phyloP scores from a whole-genome alignment of 176 grass and related monocot genomes.

The Cocos nucifera region DNA sequence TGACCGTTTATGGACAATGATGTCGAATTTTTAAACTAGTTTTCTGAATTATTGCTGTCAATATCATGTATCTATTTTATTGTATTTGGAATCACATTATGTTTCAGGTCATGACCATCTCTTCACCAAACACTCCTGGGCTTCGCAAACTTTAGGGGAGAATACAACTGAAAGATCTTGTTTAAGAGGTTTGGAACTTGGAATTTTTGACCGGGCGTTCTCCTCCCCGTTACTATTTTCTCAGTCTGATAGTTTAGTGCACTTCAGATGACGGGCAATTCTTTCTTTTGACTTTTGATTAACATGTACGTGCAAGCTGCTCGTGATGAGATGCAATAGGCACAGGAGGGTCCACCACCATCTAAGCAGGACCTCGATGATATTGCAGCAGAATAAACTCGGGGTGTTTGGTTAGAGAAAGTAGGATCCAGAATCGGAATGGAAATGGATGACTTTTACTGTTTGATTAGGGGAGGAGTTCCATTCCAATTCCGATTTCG shows the following conservation, averaged over 20 bases:
- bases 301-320: conserved; percentile 78
- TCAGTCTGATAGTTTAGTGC: too few species aligned
- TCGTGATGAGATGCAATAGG: conserved; percentile 98
- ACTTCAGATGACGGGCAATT: neutral
- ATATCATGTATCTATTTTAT: too few species aligned
- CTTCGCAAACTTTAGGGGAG: conserved; percentile 83
- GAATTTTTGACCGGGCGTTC: neutral
- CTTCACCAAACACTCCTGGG: conserved; percentile 97
- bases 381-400: conserved; percentile 65
- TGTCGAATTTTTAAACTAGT: neutral
- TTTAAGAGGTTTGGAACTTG: conserved; percentile 55
- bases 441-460: too few species aligned
- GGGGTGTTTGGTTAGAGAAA: too few species aligned
- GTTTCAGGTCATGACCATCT: conserved; percentile 88
- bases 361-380: conserved; percentile 95
- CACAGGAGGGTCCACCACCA: conserved; percentile 89
- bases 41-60: neutral
- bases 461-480: too few species aligned
- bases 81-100: conserved; percentile 5
- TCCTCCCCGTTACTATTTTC: too few species aligned
- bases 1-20: neutral
- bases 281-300: conserved; percentile 17
- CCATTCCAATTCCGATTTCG: too few species aligned
- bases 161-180: conserved; percentile 90
- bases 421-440: too few species aligned